Base-by-base conservation (phyloP, 192 early-diverging fungal species). In the Podila horticola region DNA sequence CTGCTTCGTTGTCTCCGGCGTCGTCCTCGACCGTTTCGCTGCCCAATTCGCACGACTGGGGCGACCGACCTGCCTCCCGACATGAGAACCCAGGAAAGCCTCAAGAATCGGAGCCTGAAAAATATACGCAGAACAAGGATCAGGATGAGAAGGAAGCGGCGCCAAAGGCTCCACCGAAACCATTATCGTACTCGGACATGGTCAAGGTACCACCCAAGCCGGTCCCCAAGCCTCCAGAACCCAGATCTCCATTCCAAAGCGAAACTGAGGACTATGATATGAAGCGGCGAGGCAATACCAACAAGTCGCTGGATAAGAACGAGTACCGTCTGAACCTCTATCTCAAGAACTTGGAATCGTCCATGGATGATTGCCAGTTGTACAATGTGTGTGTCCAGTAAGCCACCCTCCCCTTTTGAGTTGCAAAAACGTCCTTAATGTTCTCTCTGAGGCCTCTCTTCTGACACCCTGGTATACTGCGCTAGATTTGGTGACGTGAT, bases 401-500 rank as follows among this genome's bases (percentile, higher is more conserved):
- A 67, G 76, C 48, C 48, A 48, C 6, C 22, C 49, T 38, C 10
- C 50, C 0, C 50, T 29, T 12, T 55, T 55, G 52, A n/a, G 2
- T 55, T 55, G 52, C n/a, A 24, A 26, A 26, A 55, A 10, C 1
- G 17, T 67, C 1, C 3, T 57, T n/a, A 6, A 0, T 26, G 28
- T 22, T 70, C 5, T 8, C 12, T 51, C 38, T 22, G 12, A 1
- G 19, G 7, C 13, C 3, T 66, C 17, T 51, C 13, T 51, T 28
- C 29, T 55, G 24, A 55, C 12, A 52, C 17, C 4, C 31, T 4
- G 10, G 24, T 26, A 36, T 55, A 22, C 17, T 24, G 24, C 22
- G 4, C n/a, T 68, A 81, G 77, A n/a, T 81, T 73, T 57, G 77
- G 77, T 9, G 60, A 69, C 0, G 77, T 81, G 15, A 81, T 81